A percentile compares a stretch with the other conserved stretches of the same genome.
These are phyloP conservation scores for Bryum argenteum DNA, from an alignment of 225 moss, liverwort and hornwort species.

Conservation along the genomic window DNA sequence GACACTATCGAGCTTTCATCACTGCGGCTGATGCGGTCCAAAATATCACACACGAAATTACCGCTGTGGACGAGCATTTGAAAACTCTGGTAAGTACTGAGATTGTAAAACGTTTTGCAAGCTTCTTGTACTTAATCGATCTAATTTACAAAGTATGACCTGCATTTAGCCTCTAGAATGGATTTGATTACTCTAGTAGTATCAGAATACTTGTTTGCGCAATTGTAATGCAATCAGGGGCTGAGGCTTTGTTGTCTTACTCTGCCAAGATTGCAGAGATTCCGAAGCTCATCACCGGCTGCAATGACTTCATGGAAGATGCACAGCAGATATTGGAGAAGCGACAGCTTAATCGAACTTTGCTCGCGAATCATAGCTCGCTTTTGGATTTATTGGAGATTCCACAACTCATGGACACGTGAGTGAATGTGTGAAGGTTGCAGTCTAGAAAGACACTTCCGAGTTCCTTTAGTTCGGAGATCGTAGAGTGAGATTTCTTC, in stretches of 20 bases:
- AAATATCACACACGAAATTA: conserved; percentile 86
- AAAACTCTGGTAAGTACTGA: conserved; percentile 53
- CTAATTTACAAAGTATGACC: neutral
- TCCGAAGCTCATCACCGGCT: conserved; percentile 85
- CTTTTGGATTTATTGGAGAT: conserved; percentile 98
- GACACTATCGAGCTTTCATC: conserved; percentile 93
- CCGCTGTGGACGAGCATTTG: conserved; percentile 87
- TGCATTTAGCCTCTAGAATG: conserved; percentile 9
- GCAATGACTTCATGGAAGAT: conserved; percentile 95
- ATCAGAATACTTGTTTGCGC: conserved; percentile 5
- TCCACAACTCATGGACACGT: conserved; percentile 99
- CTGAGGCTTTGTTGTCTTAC: conserved; percentile 31
- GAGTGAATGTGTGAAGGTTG: conserved; percentile 32
- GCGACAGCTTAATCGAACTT: conserved; percentile 83
- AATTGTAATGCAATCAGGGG: conserved; percentile 5
- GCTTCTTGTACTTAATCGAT: neutral
- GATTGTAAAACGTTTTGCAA: neutral
- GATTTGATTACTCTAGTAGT: neutral
- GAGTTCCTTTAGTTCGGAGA: conserved; percentile 16
- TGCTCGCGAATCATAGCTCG: conserved; percentile 85
- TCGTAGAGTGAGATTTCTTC: conserved; percentile 1
- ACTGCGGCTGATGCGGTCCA: conserved; percentile 96
- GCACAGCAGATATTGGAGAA: conserved; percentile 89
- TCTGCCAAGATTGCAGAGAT: conserved; percentile 80
- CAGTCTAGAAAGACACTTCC: neutral